Evolutionary conservation across 495 filamentous ascomycete genomes (phyloP).

Genomic region (Penicillium desertorum): DNA sequence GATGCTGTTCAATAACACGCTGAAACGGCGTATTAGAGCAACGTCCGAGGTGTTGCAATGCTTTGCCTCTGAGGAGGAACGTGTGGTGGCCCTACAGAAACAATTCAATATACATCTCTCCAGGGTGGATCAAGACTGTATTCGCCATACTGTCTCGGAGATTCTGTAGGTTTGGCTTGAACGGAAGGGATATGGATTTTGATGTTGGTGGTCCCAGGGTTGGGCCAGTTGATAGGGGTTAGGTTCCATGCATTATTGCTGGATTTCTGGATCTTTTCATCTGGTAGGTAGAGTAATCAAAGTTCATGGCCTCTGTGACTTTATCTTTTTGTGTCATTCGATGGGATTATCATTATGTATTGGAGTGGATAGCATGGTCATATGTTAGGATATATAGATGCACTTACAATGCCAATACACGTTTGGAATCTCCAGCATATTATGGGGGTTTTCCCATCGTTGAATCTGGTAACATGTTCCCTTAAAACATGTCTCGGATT

Average conservation of each 20-base stretch:
- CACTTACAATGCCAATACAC: no score
- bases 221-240: background rate
- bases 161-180: background rate
- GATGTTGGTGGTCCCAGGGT: background rate
- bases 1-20: background rate
- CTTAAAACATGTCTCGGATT: background rate
- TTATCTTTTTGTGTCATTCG: no score
- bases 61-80: background rate
- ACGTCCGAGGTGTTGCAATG: background rate
- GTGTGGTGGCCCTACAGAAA: background rate
- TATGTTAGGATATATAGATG: no score
- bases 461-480: background rate
- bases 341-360: no score
- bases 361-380: no score
- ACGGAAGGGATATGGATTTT: background rate
- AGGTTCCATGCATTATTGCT: no score
- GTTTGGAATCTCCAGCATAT: background rate
- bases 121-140: background rate
- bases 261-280: no score
- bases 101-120: background rate
- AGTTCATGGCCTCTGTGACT: no score
- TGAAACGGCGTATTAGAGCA: background rate
- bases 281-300: no score
- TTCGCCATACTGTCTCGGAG: background rate
- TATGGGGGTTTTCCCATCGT: background rate